Evolutionary conservation across 2,329 filamentous ascomycete genomes (phyloP).

Genomic region (Fusarium sterilihyphosum): DNA sequence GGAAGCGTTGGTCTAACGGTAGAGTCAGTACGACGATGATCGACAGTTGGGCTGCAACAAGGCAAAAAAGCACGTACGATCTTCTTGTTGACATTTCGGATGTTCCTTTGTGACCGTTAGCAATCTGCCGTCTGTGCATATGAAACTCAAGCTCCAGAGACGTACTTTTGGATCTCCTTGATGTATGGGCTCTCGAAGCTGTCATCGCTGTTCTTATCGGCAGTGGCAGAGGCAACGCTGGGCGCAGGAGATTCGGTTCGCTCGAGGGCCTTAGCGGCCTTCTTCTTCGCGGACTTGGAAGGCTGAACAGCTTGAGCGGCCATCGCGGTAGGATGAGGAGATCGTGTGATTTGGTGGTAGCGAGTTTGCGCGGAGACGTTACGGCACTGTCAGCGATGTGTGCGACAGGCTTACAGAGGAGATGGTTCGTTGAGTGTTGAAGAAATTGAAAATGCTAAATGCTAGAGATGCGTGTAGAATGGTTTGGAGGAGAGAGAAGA

Average conservation of each 20-base stretch:
- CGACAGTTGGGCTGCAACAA: conserved; percentile 7
- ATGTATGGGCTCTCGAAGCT: conserved; percentile 79
- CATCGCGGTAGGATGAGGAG: conserved; percentile 53
- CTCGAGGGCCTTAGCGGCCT: conserved; percentile 61
- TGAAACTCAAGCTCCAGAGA: conserved; percentile 3
- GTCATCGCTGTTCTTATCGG: conserved; percentile 65
- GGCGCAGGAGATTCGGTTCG: conserved; percentile 66
- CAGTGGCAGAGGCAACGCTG: conserved; percentile 55
- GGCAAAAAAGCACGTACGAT: conserved; percentile 69
- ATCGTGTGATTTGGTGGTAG: conserved; percentile 24
- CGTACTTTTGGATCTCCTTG: conserved; percentile 90
- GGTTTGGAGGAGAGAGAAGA: conserved; percentile 5
- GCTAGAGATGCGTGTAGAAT: conserved; percentile 6
- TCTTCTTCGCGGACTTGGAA: conserved; percentile 76
- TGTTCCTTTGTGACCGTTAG: conserved; percentile 67
- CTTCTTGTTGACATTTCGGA: conserved; percentile 95
- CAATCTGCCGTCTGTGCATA: neutral
- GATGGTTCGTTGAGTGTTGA: neutral
- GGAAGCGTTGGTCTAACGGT: conserved; percentile 69
- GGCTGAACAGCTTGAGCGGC: conserved; percentile 70
- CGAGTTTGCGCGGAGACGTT: conserved; percentile 38
- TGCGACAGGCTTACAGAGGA: conserved; percentile 32
- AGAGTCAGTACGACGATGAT: conserved; percentile 30
- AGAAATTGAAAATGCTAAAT: conserved; percentile 5
- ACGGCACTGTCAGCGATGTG: conserved; percentile 23